phyloP scores from a whole-genome alignment of 225 moss, liverwort and hornwort species.

The Asterella californica region DNA sequence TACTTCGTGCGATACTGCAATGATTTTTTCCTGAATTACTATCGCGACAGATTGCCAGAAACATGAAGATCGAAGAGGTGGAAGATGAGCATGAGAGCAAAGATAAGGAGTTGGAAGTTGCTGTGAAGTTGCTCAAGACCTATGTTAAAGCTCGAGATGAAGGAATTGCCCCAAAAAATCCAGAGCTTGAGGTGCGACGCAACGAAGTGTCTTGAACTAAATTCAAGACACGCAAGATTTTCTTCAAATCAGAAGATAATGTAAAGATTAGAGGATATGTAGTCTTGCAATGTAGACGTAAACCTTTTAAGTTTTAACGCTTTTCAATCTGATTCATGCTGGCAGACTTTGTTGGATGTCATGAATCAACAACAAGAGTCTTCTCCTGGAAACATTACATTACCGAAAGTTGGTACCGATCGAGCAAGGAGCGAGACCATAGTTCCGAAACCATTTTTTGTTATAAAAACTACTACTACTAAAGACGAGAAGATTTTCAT shows the following conservation, averaged over 20 bases:
- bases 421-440: slow-evolving; percentile 49
- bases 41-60: background rate
- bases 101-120: slow-evolving; percentile 51
- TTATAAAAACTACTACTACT: slow-evolving; percentile 60
- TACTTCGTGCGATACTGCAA: no score
- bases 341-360: slow-evolving; percentile 51
- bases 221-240: background rate
- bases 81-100: slow-evolving; percentile 2
- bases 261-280: background rate
- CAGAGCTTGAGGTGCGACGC: slow-evolving; percentile 55
- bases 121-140: slow-evolving; percentile 61
- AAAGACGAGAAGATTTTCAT: slow-evolving; percentile 61
- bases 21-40: no score
- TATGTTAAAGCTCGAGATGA: slow-evolving; percentile 63
- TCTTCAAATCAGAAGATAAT: background rate
- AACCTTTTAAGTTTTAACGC: background rate
- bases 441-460: slow-evolving; percentile 64
- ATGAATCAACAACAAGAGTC: slow-evolving; percentile 39
- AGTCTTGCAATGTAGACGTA: background rate
- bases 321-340: background rate
- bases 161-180: slow-evolving; percentile 63
- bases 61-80: slow-evolving; percentile 25
- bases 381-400: slow-evolving; percentile 32
- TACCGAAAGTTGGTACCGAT: slow-evolving; percentile 46
- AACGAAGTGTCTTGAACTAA: background rate